Evolutionary conservation across 768 basidiomycete genomes (phyloP), one percentile per base, ranked within the genome.

Genomic region (Kwoniella bestiolae): DNA sequence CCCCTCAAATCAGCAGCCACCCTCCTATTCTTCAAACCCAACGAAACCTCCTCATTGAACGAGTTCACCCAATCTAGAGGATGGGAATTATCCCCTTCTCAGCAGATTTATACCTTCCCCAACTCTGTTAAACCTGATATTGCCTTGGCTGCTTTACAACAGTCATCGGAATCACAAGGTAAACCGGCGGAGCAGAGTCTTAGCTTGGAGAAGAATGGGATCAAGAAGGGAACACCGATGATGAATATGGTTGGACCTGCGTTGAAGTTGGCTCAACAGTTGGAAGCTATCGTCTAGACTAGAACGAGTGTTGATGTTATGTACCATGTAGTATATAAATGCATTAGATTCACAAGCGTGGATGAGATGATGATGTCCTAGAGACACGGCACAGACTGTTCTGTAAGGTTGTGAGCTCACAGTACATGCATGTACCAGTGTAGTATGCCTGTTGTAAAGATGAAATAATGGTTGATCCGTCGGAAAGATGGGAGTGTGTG

Each of bases 1-100:
- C 94, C 94, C 0, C 78, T 97, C 57, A 89, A 90, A 71, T 94
- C 96, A 70, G 95, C 94, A 1, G 87, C 90, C 1, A 91, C 91
- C 0, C 84, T 99, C 52, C 83, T 99, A 58, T 99, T 97, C 86
- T 96, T 95, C 84, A 87, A 88, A 25, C 86, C 85, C 46, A 89
- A 88, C 3, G 94, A 96, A 60, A 84, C 95, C 12, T 51, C 66
- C 0, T 18, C 66, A 51, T 44, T 78, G 8, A 81, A 91, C 59
- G 84, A 80, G n/a, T 99, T 95, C 74, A 93, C 91, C 1, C 85
- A 84, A 92, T 92, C 65, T 63, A 88, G 93, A 29, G 88, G 87
- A 38, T 84, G 83, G 83, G 59, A 72, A 38, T 70, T 98, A 60
- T 86, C 92, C 79, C 83, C 95, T 16, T 84, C 87, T 0, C 86